Percentiles rank a stretch among this genome's conserved stretches.
Conservation (phyloP, 1,284 basidiomycete species). For the Apiotrichum domesticum region DNA sequence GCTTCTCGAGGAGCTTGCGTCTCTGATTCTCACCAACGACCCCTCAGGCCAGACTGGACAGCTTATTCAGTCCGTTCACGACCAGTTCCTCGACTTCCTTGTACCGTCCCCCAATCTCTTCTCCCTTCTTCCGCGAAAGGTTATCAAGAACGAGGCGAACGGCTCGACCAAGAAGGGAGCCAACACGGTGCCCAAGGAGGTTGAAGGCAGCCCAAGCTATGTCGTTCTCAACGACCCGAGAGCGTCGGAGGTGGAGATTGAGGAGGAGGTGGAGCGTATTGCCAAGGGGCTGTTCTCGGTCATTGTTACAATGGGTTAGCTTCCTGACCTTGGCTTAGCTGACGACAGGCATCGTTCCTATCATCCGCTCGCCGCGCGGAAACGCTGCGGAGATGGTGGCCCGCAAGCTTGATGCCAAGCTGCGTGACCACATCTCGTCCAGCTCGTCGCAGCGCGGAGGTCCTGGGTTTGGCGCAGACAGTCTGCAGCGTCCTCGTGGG, state of each 20-base stretch:
- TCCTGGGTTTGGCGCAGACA: conserved; percentile 59
- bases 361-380: conserved; percentile 88
- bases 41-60: conserved; percentile 63
- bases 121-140: conserved; percentile 64
- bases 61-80: conserved; percentile 70
- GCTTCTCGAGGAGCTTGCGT: conserved; percentile 88
- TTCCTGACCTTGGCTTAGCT: conserved; percentile 5
- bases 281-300: conserved; percentile 88
- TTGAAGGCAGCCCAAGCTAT: conserved; percentile 56
- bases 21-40: conserved; percentile 69
- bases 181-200: conserved; percentile 29
- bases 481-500: conserved; percentile 73
- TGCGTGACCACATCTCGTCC: conserved; percentile 81
- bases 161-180: conserved; percentile 21
- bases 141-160: conserved; percentile 26
- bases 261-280: conserved; percentile 87
- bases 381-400: conserved; percentile 99
- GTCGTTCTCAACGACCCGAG: conserved; percentile 85
- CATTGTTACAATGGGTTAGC: conserved; percentile 78
- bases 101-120: conserved; percentile 92
- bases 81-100: conserved; percentile 96
- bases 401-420: conserved; percentile 85
- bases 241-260: conserved; percentile 84
- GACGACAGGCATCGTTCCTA: conserved; percentile 75
- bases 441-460: conserved; percentile 54